A percentile compares a stretch with the other conserved stretches of the same genome.
phyloP scores from a whole-genome alignment of 2,329 filamentous ascomycete species.

The Sporothrix pallida region DNA sequence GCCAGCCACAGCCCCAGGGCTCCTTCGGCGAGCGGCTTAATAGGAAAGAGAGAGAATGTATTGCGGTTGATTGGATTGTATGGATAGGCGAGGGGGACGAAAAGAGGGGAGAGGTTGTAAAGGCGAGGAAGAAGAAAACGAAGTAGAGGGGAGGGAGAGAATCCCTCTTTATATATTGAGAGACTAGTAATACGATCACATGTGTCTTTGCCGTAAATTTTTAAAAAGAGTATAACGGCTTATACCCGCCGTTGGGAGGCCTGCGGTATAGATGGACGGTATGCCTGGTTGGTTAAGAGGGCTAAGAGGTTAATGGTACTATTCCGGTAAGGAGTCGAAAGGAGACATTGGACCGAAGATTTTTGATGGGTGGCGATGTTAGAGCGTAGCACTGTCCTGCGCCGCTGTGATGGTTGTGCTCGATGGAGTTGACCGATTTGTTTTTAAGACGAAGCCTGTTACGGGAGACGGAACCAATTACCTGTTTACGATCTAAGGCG shows the following conservation, averaged over 20 bases:
- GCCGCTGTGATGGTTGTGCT: neutral
- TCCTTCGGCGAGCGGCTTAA: neutral
- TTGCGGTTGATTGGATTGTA: conserved; percentile 5
- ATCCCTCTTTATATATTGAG: conserved; percentile 4
- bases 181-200: conserved; percentile 1
- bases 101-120: neutral
- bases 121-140: conserved; percentile 17
- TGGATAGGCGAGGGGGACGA: neutral
- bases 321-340: conserved; percentile 10
- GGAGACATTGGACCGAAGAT: neutral
- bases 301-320: neutral
- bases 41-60: conserved; percentile 13
- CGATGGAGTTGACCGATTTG: neutral
- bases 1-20: neutral
- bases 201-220: neutral
- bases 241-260: neutral
- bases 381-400: neutral
- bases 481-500: too few relatives aligned
- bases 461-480: too few relatives aligned
- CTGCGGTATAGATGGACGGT: neutral
- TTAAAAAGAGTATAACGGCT: neutral
- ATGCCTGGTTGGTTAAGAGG: neutral
- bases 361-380: neutral
- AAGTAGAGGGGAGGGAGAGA: conserved; percentile 13
- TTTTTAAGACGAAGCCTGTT: neutral